These are phyloP conservation scores for Neurospora crassa DNA, from an alignment of 2,329 filamentous ascomycete genomes.

Conservation along the genomic window DNA sequence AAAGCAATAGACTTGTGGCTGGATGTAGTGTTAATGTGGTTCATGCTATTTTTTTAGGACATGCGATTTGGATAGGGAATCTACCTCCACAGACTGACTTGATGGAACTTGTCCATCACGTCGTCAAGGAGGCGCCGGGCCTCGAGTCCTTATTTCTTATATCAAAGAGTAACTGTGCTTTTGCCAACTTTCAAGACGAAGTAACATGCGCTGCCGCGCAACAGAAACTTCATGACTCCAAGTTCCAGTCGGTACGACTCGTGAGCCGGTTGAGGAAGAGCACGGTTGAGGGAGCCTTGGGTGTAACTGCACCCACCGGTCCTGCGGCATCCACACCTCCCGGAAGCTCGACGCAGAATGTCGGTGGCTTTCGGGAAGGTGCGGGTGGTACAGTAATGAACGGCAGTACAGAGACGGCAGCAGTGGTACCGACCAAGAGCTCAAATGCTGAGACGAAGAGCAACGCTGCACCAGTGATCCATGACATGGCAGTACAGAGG, in stretches of 20 bases:
- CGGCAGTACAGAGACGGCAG: not conserved
- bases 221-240: slow-evolving; percentile 79
- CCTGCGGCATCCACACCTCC: slow-evolving; percentile 32
- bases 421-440: not conserved
- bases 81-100: slow-evolving; percentile 75
- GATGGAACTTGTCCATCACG: slow-evolving; percentile 80
- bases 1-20: slow-evolving; percentile 17
- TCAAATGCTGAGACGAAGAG: slow-evolving; percentile 4
- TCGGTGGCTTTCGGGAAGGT: not conserved
- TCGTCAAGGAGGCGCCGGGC: slow-evolving; percentile 67
- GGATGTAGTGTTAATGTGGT: slow-evolving; percentile 11
- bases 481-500: slow-evolving; percentile 25
- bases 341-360: slow-evolving; percentile 5
- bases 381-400: not conserved
- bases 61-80: slow-evolving; percentile 95
- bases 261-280: slow-evolving; percentile 71
- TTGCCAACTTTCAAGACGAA: slow-evolving; percentile 89
- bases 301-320: slow-evolving; percentile 43
- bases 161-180: slow-evolving; percentile 93
- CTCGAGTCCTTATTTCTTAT: slow-evolving; percentile 90
- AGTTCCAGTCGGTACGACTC: slow-evolving; percentile 74
- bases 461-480: slow-evolving; percentile 9
- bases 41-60: slow-evolving; percentile 40
- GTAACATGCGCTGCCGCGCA: slow-evolving; percentile 66
- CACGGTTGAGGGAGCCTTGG: slow-evolving; percentile 34